Conservation (phyloP, 306 rosid species). For the Abrus pulchellus region DNA sequence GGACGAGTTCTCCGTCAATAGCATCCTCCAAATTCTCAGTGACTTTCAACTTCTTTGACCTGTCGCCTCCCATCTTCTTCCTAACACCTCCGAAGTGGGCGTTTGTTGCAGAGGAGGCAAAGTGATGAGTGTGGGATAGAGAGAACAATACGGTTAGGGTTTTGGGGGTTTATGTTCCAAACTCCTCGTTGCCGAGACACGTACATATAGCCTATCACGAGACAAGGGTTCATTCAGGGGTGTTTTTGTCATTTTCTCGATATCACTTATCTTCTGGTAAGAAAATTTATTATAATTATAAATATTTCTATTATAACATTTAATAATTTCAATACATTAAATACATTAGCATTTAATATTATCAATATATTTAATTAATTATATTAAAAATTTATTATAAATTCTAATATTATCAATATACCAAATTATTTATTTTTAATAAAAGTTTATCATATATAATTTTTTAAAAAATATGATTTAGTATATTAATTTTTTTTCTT, state of each 20-base stretch:
- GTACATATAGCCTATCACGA: not conserved
- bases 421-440: too few species aligned
- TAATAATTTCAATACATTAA: too few species aligned
- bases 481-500: too few species aligned
- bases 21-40: slow-evolving; percentile 57
- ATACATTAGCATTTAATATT: too few species aligned
- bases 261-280: too few species aligned
- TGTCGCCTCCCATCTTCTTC: slow-evolving; percentile 74
- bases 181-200: not conserved
- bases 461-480: too few species aligned
- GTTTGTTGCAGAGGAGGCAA: not conserved
- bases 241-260: not conserved
- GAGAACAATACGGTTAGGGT: slow-evolving; percentile 53
- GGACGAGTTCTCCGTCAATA: slow-evolving; percentile 78
- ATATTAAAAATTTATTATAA: too few species aligned
- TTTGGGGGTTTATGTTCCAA: slow-evolving; percentile 54
- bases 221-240: slow-evolving; percentile 19
- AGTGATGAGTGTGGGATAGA: not conserved
- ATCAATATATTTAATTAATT: too few species aligned
- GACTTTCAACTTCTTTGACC: slow-evolving; percentile 71
- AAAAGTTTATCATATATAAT: too few species aligned
- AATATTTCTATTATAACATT: too few species aligned
- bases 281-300: too few species aligned
- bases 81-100: slow-evolving; percentile 28
- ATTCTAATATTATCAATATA: too few species aligned